phyloP scores from a whole-genome alignment of 2,329 filamentous ascomycete species.

The Alternaria sp. region DNA sequence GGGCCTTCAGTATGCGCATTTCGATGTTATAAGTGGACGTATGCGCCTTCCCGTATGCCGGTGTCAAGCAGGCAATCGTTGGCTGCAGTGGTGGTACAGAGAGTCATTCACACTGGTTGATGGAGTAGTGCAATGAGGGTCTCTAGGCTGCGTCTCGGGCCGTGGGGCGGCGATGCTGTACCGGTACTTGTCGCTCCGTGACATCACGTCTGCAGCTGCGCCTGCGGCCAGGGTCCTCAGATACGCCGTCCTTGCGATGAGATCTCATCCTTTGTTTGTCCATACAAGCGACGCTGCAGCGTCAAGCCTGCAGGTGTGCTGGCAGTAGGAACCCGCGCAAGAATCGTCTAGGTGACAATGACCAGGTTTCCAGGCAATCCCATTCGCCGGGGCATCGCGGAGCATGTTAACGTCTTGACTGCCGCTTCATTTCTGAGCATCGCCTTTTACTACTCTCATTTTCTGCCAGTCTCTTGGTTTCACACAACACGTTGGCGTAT shows the following conservation, averaged over 20 bases:
- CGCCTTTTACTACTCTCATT: slow-evolving; percentile 22
- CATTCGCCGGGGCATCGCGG: slow-evolving; percentile 23
- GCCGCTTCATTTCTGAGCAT: slow-evolving; percentile 41
- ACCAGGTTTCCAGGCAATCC: slow-evolving; percentile 30
- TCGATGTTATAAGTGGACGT: slow-evolving; percentile 10
- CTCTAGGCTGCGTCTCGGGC: slow-evolving; percentile 20
- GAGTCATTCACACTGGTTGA: slow-evolving; percentile 25
- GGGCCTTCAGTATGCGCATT: not conserved
- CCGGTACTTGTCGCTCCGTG: slow-evolving; percentile 20
- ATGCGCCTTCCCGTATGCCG: slow-evolving; percentile 35
- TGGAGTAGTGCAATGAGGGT: slow-evolving; percentile 24
- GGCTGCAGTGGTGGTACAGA: slow-evolving; percentile 33
- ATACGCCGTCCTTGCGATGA: slow-evolving; percentile 13
- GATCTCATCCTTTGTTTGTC: slow-evolving; percentile 37
- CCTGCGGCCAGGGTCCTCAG: slow-evolving; percentile 3
- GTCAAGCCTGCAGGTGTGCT: slow-evolving; percentile 39
- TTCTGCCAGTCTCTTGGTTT: slow-evolving; percentile 34
- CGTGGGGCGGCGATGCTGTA: slow-evolving; percentile 18
- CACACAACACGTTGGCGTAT: slow-evolving; percentile 38
- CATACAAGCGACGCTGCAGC: slow-evolving; percentile 25
- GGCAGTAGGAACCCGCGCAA: slow-evolving; percentile 39
- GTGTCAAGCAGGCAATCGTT: slow-evolving; percentile 25
- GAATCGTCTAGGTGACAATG: slow-evolving; percentile 38
- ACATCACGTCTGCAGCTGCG: slow-evolving; percentile 15
- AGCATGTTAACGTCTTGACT: slow-evolving; percentile 39